Evolutionary conservation across 257 asterid genomes (phyloP), one percentile per base, ranked within the genome.

Genomic region (Hygrophila difformis): DNA sequence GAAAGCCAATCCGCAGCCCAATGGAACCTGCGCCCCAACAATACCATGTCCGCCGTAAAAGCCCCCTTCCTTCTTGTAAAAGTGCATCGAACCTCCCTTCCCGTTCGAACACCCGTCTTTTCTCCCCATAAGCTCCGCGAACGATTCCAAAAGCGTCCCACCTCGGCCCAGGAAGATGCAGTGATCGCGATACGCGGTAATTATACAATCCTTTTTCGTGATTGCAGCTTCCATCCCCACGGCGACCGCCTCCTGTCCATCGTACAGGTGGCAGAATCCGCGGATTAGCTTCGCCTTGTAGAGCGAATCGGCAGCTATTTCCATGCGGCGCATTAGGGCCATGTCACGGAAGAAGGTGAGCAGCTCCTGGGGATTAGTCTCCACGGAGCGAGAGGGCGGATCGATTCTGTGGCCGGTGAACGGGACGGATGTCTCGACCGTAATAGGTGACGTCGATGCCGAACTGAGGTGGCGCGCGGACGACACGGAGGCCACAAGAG

Each of bases 61-160:
- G 14, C 94, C 94, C 11, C 39, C 63, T 1, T 80, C 93, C 76
- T 85, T 89, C 76, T 75, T 82, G 36, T 89, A 85, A 29, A 89
- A 85, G 62, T 89, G 98, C 98, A 89, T 89, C 53, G 98, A 89
- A 4, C 98, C 98, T 1, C 98, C 98, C 60, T 85, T 89, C 63
- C 98, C 98, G 57, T 76, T 77, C 0, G 93, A 82, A 49, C 96
- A 82, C 50, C 98, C 98, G 6, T 64, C 92, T 12, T 68, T 74
- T 45, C 98, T 69, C 55, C 98, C 98, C 98, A 89, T 89, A 40
- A 85, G 70, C 68, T 87, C 97, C 34, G 94, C 49, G 65, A 86
- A 86, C 43, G 77, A 1, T 39, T 82, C 81, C 39, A 63, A 47
- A 9, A 82, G 77, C 38, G 86, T 74, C 2, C 96, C 96, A 6